These are phyloP conservation scores for Solanum ossicruentum DNA, from an alignment of 257 asterid species.

Conservation along the genomic window DNA sequence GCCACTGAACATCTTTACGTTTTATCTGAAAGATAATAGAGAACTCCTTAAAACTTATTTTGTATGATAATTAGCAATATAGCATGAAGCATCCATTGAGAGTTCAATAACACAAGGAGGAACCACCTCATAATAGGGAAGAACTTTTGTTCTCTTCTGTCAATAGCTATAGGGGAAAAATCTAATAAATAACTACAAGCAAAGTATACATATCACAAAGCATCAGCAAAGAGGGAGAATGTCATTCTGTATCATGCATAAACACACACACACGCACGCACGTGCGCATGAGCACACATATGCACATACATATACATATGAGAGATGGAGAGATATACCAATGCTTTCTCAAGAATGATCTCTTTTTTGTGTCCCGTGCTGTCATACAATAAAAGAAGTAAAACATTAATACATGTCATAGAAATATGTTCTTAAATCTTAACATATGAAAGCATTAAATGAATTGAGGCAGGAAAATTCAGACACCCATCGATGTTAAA, in stretches of 20 bases:
- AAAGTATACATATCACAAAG: neutral
- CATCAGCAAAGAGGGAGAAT: neutral
- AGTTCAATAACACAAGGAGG: neutral
- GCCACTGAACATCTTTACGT: constrained; percentile 68
- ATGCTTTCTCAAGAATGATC: constrained; percentile 56
- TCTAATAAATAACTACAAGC: neutral
- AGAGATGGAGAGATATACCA: constrained; percentile 38
- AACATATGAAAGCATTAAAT: neutral
- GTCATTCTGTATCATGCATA: neutral
- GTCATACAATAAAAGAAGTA: constrained; percentile 16
- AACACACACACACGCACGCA: neutral
- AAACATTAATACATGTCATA: neutral
- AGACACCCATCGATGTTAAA: neutral
- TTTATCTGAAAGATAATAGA: constrained; percentile 28
- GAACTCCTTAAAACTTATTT: neutral
- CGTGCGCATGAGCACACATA: neutral
- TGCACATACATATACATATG: neutral
- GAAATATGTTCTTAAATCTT: neutral
- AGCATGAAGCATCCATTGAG: neutral
- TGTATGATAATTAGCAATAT: neutral
- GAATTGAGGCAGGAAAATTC: neutral
- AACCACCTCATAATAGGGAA: neutral
- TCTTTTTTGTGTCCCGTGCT: constrained; percentile 92
- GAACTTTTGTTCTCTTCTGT: neutral
- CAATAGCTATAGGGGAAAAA: neutral